Conservation (phyloP, 805 yeast species). For the Ogataea ganodermae region DNA sequence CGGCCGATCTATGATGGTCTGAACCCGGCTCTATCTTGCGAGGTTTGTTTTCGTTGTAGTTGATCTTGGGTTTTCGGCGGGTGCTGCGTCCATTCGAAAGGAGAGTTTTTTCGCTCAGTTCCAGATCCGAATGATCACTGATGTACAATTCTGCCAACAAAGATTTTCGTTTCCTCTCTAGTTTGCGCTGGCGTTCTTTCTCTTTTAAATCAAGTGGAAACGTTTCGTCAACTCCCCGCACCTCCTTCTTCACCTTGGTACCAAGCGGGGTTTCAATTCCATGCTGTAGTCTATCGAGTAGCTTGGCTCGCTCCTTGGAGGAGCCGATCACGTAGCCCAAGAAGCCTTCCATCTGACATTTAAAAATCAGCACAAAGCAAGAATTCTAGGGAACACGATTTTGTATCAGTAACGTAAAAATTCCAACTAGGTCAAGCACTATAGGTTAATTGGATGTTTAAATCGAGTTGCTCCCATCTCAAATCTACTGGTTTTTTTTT, state of each 20-base stretch:
- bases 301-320: conserved; percentile 14
- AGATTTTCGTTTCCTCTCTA: conserved; percentile 18
- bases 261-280: conserved; percentile 9
- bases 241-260: not conserved
- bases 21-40: conserved; percentile 8
- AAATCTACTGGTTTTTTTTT: not conserved
- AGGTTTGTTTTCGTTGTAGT: conserved; percentile 30
- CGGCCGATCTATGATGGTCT: not conserved
- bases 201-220: not conserved
- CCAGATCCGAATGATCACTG: conserved; percentile 28
- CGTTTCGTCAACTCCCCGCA: not conserved
- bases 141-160: conserved; percentile 25
- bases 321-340: conserved; percentile 21
- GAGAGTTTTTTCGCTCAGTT: conserved; percentile 20
- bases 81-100: conserved; percentile 19
- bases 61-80: conserved; percentile 23
- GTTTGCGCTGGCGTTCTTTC: not conserved
- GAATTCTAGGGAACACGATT: too few relatives aligned
- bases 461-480: not conserved
- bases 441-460: not conserved
- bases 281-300: conserved; percentile 11
- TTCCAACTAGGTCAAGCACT: not conserved
- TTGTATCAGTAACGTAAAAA: too few relatives aligned
- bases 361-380: not conserved
- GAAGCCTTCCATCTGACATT: conserved; percentile 19